phyloP scores from a whole-genome alignment of 257 asterid genomes.

The Primulina huaijiensis region DNA sequence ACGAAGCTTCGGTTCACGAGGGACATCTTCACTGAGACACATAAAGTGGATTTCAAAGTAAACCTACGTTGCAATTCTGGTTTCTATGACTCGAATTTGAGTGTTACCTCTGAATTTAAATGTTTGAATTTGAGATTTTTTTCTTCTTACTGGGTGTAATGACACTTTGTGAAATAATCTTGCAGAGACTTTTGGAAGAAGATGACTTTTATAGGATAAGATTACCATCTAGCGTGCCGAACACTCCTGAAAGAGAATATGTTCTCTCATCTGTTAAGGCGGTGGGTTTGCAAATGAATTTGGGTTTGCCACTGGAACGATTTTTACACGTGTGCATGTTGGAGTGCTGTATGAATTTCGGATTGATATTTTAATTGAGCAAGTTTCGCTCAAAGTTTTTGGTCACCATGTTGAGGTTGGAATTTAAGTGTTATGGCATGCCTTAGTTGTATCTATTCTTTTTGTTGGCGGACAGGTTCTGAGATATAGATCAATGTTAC shows the following conservation, averaged over 20 bases:
- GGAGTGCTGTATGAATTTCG: background rate
- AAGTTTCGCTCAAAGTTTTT: background rate
- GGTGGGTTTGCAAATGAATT: constrained; percentile 41
- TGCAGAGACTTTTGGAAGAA: constrained; percentile 77
- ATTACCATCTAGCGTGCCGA: constrained; percentile 71
- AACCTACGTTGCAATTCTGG: constrained; percentile 3
- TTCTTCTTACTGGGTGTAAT: constrained; percentile 17
- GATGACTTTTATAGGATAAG: constrained; percentile 89
- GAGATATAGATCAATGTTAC: background rate
- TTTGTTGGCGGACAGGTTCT: background rate
- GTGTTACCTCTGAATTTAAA: background rate
- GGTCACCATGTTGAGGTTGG: constrained; percentile 10
- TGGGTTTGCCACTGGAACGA: constrained; percentile 3
- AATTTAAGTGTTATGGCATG: background rate
- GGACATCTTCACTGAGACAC: constrained; percentile 54
- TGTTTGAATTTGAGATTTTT: constrained; percentile 1
- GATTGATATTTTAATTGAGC: background rate
- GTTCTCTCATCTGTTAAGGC: constrained; percentile 85
- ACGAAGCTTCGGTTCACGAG: constrained; percentile 96
- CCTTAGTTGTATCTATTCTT: constrained; percentile 11
- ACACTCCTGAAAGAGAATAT: constrained; percentile 68
- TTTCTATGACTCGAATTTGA: background rate
- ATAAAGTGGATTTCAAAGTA: constrained; percentile 77
- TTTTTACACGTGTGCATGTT: constrained; percentile 11
- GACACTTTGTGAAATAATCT: constrained; percentile 19